Base-by-base conservation (phyloP, 2,329 filamentous ascomycete species). In the Diaporthe caulivora region DNA sequence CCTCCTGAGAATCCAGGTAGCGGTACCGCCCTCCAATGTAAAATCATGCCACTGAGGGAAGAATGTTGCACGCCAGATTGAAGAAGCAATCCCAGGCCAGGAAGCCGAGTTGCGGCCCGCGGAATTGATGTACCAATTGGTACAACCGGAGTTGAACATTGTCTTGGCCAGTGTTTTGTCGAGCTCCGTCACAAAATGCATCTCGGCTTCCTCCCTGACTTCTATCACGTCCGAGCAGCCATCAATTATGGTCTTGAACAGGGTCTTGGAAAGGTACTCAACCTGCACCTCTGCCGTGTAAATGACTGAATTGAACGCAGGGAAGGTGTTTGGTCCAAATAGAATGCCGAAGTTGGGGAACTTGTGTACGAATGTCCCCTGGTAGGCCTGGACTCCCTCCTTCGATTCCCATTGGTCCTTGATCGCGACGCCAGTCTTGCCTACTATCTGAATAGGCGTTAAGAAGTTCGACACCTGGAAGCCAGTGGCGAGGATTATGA, bases 71-170 rank as follows among this genome's bases (percentile, higher is more conserved):
- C 18, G 10, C 80, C 80, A 82, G 73, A 77, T 81, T 11, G 75
- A 75, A 18, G 72, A 75, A 1, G 80, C 80, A 47, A 77, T 75
- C 2, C 78, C 78, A 1, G 81, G 82, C 80, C 80, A 83, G 0
- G 79, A 80, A 0, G 82, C 82, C 0, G 80, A 76, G 67, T 85
- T 85, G 4, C 82, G 79, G 0, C 84, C 83, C 29, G 77, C 76
- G 8, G 79, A 75, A 72, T 80, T 80, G 54, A 85, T 84, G 72
- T 85, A 85, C 84, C 82, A 85, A 74, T 85, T 85, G 24, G 80
- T 82, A 70, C 83, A 85, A 37, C 78, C 82, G 0, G 77, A 81
- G 17, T 78, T 73, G 65, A 83, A 85, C 3, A 85, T 83, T 0
- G 80, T 81, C 49, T 80, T 77, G 13, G 75, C 58, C 0, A 85